phyloP scores from a whole-genome alignment of 2,329 filamentous ascomycete species.

The Colletotrichum karsti region DNA sequence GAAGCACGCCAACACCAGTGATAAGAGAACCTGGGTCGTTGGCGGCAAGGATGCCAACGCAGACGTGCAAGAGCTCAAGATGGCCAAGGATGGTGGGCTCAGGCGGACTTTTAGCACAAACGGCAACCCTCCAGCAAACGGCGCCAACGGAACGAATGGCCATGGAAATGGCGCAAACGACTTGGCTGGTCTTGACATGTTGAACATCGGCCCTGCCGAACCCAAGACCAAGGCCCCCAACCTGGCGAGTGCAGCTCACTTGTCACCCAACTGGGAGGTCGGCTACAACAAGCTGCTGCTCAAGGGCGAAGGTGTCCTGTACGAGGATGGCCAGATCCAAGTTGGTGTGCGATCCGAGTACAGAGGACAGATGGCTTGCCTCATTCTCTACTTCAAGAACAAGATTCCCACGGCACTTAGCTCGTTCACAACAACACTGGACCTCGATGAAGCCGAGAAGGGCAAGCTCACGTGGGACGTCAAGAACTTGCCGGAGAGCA shows the following conservation, averaged over 20 bases:
- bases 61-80: conserved; percentile 79
- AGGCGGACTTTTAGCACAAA: conserved; percentile 84
- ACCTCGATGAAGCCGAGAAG: conserved; percentile 76
- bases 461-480: conserved; percentile 81
- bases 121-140: conserved; percentile 53
- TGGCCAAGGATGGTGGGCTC: conserved; percentile 82
- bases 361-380: conserved; percentile 90
- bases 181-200: conserved; percentile 85
- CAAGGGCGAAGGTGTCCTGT: conserved; percentile 84
- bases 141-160: conserved; percentile 59
- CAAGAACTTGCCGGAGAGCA: conserved; percentile 87
- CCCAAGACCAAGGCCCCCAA: conserved; percentile 77
- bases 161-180: conserved; percentile 66
- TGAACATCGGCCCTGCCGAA: conserved; percentile 63
- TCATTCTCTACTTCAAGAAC: conserved; percentile 97
- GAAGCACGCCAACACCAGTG: conserved; percentile 90
- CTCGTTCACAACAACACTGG: conserved; percentile 93
- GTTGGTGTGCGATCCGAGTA: conserved; percentile 94
- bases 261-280: conserved; percentile 93
- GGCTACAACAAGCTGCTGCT: conserved; percentile 88
- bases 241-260: conserved; percentile 88
- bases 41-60: conserved; percentile 93
- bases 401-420: conserved; percentile 86
- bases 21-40: conserved; percentile 98
- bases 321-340: conserved; percentile 94